Evolutionary conservation across 1,284 basidiomycete species (phyloP), one percentile per base, ranked within the genome.

Genomic region (Anthracocystis panici-leucophaei): DNA sequence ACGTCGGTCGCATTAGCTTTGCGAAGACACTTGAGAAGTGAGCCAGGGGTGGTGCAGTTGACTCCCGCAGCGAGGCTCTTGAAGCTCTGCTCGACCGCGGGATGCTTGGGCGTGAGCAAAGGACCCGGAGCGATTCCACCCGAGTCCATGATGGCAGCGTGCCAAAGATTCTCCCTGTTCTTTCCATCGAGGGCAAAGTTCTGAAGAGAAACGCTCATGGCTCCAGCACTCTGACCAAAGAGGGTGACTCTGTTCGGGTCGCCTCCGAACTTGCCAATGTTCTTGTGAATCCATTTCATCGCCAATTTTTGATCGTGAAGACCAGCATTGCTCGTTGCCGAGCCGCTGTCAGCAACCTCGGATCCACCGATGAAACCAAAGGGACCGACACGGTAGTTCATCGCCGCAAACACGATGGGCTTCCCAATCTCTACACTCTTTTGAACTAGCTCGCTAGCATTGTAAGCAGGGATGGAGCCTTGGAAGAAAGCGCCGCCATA

Each of bases 241-340:
- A 81, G 41, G 3, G 77, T 81, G 18, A 81, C 63, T 12, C 57
- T 38, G 2, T 41, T 21, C 2, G 68, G 61, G 45, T 81, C 78
- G 23, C 79, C 79, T 2, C 76, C 78, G 38, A 81, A 81, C n/a
- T 48, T 42, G 23, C 33, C 48, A 40, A 81, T 77, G 61, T 80
- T 79, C 12, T 70, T 44, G 16, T 67, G 58, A 3, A 78, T 41
- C 79, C 78, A 81, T 20, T 69, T 58, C 25, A 80, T 42, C 5
- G 61, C 79, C 21, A 63, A 51, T 3, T 78, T 33, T 57, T 81
- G 79, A 64, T 81, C 78, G 54, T 74, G 70, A 18, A 76, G 54
- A 6, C 69, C 79, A 7, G 68, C 67, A 51, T 81, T 81, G 29
- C 45, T 25, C 1, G 65, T 72, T 0, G 67, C 78, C 16, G 46